These are phyloP conservation scores for Cladorrhinum sp. DNA, from an alignment of 2,329 filamentous ascomycete species.

Conservation along the genomic window DNA sequence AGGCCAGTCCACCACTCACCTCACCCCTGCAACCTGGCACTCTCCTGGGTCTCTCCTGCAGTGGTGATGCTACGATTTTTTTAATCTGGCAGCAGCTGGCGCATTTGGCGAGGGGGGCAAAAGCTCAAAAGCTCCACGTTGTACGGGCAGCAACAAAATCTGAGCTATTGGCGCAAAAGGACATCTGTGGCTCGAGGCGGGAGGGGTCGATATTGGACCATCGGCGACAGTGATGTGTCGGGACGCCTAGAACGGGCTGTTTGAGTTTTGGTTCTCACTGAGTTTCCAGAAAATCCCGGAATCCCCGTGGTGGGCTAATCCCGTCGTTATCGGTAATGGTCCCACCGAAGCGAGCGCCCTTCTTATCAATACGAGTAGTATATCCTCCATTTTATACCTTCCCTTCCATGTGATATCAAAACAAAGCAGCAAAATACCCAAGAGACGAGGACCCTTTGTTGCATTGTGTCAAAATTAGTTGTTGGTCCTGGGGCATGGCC, in stretches of 20 bases:
- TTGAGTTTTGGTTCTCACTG: too few relatives aligned
- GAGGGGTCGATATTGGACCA: not conserved
- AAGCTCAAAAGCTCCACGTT: not conserved
- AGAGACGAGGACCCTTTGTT: not conserved
- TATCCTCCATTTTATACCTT: too few relatives aligned
- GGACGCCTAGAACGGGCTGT: not conserved
- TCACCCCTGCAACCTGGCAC: not conserved
- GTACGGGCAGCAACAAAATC: not conserved
- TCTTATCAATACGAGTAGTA: too few relatives aligned
- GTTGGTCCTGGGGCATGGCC: conserved; percentile 1
- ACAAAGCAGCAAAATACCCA: too few relatives aligned
- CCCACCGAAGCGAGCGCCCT: not conserved
- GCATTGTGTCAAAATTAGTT: too few relatives aligned
- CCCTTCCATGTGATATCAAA: too few relatives aligned
- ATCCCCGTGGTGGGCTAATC: not conserved
- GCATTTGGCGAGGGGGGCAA: not conserved
- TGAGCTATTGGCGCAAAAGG: not conserved
- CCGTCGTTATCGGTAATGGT: not conserved
- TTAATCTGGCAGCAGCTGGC: not conserved
- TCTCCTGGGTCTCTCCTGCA: not conserved
- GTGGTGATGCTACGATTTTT: not conserved
- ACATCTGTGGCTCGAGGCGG: not conserved
- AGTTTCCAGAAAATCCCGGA: not conserved
- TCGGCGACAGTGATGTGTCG: not conserved
- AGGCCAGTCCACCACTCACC: not conserved